Evolutionary conservation across 2,329 filamentous ascomycete species (phyloP), one percentile per base, ranked within the genome.

Genomic region (Pyrenochaeta sp.): DNA sequence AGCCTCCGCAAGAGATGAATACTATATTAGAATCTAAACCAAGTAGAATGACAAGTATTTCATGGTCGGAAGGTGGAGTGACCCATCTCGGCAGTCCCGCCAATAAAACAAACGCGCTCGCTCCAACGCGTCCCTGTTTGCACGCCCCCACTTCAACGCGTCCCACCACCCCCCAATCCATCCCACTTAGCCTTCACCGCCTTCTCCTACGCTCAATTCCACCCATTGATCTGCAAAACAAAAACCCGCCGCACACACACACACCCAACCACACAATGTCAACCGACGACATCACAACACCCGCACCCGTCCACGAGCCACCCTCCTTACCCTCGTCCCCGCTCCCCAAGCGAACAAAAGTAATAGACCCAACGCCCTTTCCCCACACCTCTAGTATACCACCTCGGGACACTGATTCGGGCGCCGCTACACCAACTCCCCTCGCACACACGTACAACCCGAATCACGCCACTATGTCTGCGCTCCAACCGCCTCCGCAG

Each of bases 331-430:
- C 88, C 35, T 83, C 84, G 51, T 93, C 90, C 7, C 92, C 91
- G 23, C 86, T 91, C 21, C 83, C 91, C 42, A 96, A 96, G 81
- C 87, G 91, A 72, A 84, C 90, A 69, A 95, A 92, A 82, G 86
- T 86, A 67, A 77, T 80, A 57, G 74, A 80, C 44, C 74, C 78
- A 9, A 65, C 67, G 1, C 68, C 75, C 21, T 60, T 75, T 51
- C 54, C 61, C 41, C 60, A 72, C 54, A 50, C 63, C 27, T 63
- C 66, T 30, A 53, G 66, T 1, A 58, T 69, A 23, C 67, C 66
- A 23, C 67, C 66, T 23, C 65, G 67, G 42, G 64, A 58, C 58
- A 63, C 58, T 44, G 71, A 74, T 51, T 72, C 70, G 23, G 70
- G 71, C 53, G 61, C 64, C 49, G 72, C 72, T 45, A 75, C 74